These are phyloP conservation scores for Eutrema heterophyllum DNA, from an alignment of 345 rosid species.

Conservation along the genomic window DNA sequence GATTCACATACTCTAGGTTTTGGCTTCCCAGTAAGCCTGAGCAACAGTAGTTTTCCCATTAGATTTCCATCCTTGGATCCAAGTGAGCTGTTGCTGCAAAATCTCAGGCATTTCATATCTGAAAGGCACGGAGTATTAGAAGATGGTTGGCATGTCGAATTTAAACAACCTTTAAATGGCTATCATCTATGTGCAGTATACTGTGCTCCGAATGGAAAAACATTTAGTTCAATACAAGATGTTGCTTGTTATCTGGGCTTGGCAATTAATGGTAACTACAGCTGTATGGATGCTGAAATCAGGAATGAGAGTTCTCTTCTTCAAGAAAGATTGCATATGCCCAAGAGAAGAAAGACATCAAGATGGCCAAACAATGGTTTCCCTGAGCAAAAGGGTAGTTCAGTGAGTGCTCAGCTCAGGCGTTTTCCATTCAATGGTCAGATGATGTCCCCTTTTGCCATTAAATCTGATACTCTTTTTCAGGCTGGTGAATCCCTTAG, in stretches of 20 bases:
- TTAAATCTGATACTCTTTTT: conserved; percentile 26
- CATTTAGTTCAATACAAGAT: conserved; percentile 69
- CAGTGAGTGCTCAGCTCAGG: conserved; percentile 36
- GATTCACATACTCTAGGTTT: conserved; percentile 41
- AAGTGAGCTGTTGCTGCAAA: conserved; percentile 62
- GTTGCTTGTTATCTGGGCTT: conserved; percentile 89
- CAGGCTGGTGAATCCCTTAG: conserved; percentile 40
- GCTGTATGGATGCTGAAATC: conserved; percentile 39
- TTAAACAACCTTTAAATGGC: conserved; percentile 46
- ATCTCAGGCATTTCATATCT: conserved; percentile 70
- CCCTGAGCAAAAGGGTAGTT: conserved; percentile 48
- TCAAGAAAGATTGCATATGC: conserved; percentile 47
- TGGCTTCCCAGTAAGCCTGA: conserved; percentile 47
- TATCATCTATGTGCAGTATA: conserved; percentile 55
- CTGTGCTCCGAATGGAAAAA: conserved; percentile 77
- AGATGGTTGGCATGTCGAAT: conserved; percentile 84
- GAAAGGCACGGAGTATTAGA: conserved; percentile 79
- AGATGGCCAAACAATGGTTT: conserved; percentile 46
- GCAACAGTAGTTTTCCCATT: conserved; percentile 39
- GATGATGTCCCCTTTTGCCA: conserved; percentile 30
- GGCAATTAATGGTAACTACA: conserved; percentile 36
- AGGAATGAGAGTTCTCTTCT: conserved; percentile 46
- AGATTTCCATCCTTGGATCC: conserved; percentile 56
- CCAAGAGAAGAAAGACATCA: conserved; percentile 59
- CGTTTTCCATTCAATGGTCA: conserved; percentile 42